Evolutionary conservation across 305 asterid genomes (phyloP).

Genomic region (Rubia tinctorum): DNA sequence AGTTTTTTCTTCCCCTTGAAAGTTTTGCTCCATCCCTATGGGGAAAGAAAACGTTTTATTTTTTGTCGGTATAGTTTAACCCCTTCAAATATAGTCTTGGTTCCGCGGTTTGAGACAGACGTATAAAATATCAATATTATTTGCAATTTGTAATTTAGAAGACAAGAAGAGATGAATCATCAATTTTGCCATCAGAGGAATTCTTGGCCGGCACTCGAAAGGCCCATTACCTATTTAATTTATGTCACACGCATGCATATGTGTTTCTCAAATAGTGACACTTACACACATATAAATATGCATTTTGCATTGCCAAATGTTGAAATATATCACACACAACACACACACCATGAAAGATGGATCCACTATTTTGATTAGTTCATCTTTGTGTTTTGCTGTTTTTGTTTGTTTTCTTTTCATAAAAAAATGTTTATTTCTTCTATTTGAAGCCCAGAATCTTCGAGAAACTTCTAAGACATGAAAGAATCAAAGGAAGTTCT

Average conservation of each 20-base stretch:
- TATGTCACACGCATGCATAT: not conserved
- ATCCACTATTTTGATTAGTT: not conserved
- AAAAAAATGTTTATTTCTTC: not conserved
- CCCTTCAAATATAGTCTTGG: too few relatives aligned
- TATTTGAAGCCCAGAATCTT: slow-evolving; percentile 8
- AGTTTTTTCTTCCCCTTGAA: too few relatives aligned
- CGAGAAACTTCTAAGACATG: not conserved
- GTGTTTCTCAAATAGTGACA: not conserved
- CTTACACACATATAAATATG: not conserved
- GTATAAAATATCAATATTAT: too few relatives aligned
- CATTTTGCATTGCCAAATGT: too few relatives aligned
- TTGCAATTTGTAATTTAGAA: too few relatives aligned
- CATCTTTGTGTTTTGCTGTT: not conserved
- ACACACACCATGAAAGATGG: not conserved
- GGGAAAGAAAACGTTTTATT: too few relatives aligned
- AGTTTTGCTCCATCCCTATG: too few relatives aligned
- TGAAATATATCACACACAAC: not conserved
- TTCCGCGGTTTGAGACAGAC: too few relatives aligned
- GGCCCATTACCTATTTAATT: not conserved
- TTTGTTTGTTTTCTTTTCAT: not conserved
- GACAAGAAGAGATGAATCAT: too few relatives aligned
- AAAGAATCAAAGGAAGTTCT: slow-evolving; percentile 7
- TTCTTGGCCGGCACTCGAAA: not conserved
- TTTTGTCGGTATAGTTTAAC: too few relatives aligned
- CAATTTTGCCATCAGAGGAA: not conserved